Evolutionary conservation across 176 grass and related monocot species (phyloP), one percentile per base, ranked within the genome.

Genomic region (Elymus sibiricus): DNA sequence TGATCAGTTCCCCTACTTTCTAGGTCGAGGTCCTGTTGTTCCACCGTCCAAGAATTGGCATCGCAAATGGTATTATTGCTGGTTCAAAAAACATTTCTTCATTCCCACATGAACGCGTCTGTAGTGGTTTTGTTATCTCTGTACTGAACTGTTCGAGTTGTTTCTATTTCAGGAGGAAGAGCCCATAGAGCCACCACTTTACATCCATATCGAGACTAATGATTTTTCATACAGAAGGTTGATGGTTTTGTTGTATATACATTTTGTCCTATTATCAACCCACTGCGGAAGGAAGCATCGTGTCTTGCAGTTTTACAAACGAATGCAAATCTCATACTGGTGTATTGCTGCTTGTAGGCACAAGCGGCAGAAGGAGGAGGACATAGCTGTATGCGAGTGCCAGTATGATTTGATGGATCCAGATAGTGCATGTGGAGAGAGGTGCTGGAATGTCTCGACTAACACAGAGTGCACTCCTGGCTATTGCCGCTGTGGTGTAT

Each of bases 401-500:
- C 91, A 92, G 61, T 99, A 99, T 60, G 79, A 85, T 64, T 85
- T 91, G 63, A 55, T 83, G 82, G 85, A 99, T 83, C 90, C 94
- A 3, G 90, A 96, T 47, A 94, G 92, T 76, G 86, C 94, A 2
- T 99, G 97, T 67, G 94, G 94, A 35, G 92, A 99, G 10, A 76
- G 74, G 46, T 99, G 97, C 86, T 93, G 91, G 37, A 99, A 99
- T 91, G 89, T 93, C 14, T 87, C 94, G 67, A 99, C 97, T 74
- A 99, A 87, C 82, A 95, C 92, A 15, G 97, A 99, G 78, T 99
- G 97, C 76, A 94, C 97, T 9, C 94, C 97, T 88, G 93, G 93
- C 71, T 94, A 99, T 75, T 99, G 97, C 71, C 86, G 86, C n/a
- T 94, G 97, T 22, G 92, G 90, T 25, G 90, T 84, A 25, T 90